These are phyloP conservation scores for Candida silvatica DNA, from an alignment of 805 yeast species.

Conservation along the genomic window DNA sequence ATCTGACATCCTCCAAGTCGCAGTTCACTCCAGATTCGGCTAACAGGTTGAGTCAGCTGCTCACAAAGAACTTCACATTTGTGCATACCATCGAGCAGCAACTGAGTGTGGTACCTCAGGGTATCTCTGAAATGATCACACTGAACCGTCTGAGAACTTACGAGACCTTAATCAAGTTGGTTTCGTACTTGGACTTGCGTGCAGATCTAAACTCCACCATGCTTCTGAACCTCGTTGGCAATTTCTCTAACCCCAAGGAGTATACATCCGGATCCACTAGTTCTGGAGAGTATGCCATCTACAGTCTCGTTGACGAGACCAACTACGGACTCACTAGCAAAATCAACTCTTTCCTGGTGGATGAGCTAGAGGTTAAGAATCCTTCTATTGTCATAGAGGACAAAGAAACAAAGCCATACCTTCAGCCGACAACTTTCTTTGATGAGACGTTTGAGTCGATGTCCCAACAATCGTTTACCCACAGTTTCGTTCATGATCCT, in stretches of 20 bases:
- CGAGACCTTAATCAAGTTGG: conserved; percentile 22
- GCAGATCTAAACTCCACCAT: conserved; percentile 24
- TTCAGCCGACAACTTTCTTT: conserved; percentile 19
- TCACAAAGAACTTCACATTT: conserved; percentile 24
- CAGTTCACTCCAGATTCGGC: conserved; percentile 25
- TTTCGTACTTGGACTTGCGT: conserved; percentile 24
- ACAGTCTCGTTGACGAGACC: conserved; percentile 29
- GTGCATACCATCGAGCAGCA: conserved; percentile 15
- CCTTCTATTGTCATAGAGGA: conserved; percentile 22
- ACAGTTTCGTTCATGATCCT: conserved; percentile 34
- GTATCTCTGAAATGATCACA: no score
- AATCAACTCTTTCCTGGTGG: conserved; percentile 23
- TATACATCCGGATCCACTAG: conserved; percentile 7
- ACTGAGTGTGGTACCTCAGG: conserved; percentile 15
- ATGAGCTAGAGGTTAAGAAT: conserved; percentile 23
- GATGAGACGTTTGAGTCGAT: conserved; percentile 28
- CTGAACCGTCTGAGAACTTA: conserved; percentile 24
- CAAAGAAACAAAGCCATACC: conserved; percentile 19
- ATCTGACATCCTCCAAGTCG: conserved; percentile 25
- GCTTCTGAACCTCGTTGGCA: conserved; percentile 24
- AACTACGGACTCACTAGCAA: conserved; percentile 36
- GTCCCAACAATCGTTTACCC: conserved; percentile 27
- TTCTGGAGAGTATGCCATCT: conserved; percentile 21
- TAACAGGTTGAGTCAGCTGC: conserved; percentile 21
- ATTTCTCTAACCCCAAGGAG: conserved; percentile 19